phyloP scores from a whole-genome alignment of 306 rosid genomes.

The Dryas alaskensis region DNA sequence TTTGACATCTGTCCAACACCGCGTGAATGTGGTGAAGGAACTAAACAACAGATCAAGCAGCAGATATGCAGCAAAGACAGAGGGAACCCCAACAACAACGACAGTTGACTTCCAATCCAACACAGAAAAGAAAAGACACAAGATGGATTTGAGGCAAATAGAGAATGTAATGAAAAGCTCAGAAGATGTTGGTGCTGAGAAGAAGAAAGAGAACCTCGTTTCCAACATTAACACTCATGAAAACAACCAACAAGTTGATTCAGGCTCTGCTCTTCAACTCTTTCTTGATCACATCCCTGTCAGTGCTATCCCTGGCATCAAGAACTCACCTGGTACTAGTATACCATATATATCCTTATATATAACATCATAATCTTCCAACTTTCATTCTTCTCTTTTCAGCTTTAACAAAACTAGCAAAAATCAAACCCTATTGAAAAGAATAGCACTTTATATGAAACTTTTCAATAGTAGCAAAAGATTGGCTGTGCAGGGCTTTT shows the following conservation, averaged over 20 bases:
- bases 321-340: conserved; percentile 36
- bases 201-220: conserved; percentile 9
- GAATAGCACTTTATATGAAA: too few species aligned
- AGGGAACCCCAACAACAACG: not conserved
- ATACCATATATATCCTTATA: not conserved
- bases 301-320: conserved; percentile 47
- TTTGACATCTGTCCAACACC: not conserved
- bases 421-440: too few species aligned
- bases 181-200: not conserved
- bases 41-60: not conserved
- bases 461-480: too few species aligned
- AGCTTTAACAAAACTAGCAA: too few species aligned
- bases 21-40: conserved; percentile 1
- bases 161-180: conserved; percentile 10
- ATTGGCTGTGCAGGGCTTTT: too few species aligned
- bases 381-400: too few species aligned
- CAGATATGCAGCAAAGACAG: too few species aligned
- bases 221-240: conserved; percentile 5
- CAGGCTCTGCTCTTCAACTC: conserved; percentile 51
- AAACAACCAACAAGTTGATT: conserved; percentile 21
- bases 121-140: not conserved
- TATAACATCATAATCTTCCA: too few species aligned
- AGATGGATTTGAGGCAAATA: conserved; percentile 29
- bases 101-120: not conserved
- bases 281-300: conserved; percentile 51